phyloP scores from a whole-genome alignment of 805 yeast species.

The Kluyveromyces dobzhanskii region DNA sequence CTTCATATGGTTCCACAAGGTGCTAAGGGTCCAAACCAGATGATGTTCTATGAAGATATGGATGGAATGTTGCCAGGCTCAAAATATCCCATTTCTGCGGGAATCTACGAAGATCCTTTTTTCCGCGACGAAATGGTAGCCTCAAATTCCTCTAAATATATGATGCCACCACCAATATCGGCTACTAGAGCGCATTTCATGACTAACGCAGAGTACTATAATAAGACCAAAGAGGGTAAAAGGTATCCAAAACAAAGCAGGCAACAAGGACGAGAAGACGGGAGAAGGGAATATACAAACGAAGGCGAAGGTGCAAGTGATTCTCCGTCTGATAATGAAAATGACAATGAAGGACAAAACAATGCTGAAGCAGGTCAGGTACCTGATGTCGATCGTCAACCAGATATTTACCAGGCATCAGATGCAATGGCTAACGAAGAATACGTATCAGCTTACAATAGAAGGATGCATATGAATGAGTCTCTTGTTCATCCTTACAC shows the following conservation, averaged over 20 bases:
- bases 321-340: background rate
- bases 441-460: background rate
- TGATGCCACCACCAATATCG: conserved; percentile 14
- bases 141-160: background rate
- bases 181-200: conserved; percentile 16
- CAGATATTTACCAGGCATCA: background rate
- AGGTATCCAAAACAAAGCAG: background rate
- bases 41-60: conserved; percentile 7
- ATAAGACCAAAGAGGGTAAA: conserved; percentile 1
- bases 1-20: background rate
- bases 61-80: conserved; percentile 5
- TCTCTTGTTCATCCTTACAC: conserved; percentile 3
- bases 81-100: conserved; percentile 7
- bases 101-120: conserved; percentile 8
- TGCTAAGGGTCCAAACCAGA: conserved; percentile 1
- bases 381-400: background rate
- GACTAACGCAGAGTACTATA: conserved; percentile 20
- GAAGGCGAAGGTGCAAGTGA: too few species aligned
- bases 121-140: conserved; percentile 7
- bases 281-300: background rate
- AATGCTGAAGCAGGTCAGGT: background rate
- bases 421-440: background rate
- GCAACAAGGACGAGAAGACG: background rate
- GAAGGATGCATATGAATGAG: conserved; percentile 1
- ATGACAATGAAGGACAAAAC: background rate